Conservation (phyloP, 23 red algal species). For the Pyropia haitanensis region DNA sequence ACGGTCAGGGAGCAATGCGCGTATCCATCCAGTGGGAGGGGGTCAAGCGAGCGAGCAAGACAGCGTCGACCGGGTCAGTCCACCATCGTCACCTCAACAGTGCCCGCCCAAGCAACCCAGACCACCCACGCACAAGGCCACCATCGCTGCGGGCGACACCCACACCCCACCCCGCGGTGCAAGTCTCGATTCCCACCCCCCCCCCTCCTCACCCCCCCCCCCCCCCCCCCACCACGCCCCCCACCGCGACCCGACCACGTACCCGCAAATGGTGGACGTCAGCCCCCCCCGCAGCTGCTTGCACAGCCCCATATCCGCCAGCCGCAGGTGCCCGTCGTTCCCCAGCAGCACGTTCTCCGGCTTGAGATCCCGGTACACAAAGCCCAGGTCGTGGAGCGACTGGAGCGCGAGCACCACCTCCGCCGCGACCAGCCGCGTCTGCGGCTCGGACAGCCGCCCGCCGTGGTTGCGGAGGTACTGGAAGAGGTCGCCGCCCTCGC, state of each 20-base stretch:
- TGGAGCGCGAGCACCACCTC: conserved; percentile 75
- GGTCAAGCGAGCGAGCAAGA: too few species aligned
- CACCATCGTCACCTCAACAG: too few species aligned
- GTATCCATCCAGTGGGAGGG: too few species aligned
- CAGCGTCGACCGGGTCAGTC: too few species aligned
- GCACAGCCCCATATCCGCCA: conserved; percentile 95
- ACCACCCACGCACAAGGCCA: too few species aligned
- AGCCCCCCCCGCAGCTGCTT: conserved; percentile 46
- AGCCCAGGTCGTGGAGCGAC: conserved; percentile 68
- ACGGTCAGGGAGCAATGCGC: too few species aligned
- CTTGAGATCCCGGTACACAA: conserved; percentile 97
- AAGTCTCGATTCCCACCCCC: too few species aligned
- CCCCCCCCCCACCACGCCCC: too few species aligned
- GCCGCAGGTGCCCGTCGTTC: conserved; percentile 66
- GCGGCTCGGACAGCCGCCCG: conserved; percentile 46
- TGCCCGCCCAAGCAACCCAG: too few species aligned
- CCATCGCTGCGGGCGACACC: too few species aligned
- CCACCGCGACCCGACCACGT: conserved; percentile 4
- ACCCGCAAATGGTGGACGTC: conserved; percentile 76
- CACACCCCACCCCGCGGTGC: too few species aligned
- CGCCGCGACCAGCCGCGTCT: conserved; percentile 54
- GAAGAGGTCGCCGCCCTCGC: conserved; percentile 76
- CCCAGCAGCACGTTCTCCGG: conserved; percentile 93
- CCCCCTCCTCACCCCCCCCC: too few species aligned
- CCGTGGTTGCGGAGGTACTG: conserved; percentile 49